Evolutionary conservation across 2,329 filamentous ascomycete species (phyloP).

Genomic region (Aspergillus sp.): DNA sequence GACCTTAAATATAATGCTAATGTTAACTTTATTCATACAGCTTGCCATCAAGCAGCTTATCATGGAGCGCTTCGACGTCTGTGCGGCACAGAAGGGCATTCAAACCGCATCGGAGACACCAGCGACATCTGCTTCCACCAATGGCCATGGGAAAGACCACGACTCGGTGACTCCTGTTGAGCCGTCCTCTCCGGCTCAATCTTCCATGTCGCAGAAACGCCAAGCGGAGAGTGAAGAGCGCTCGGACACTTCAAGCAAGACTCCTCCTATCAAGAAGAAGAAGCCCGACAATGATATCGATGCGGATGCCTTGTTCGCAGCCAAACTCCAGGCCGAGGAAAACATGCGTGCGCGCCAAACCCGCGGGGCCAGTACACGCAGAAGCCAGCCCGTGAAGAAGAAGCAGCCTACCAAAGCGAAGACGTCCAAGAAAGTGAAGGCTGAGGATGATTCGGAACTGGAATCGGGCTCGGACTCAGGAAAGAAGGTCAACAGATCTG

Average conservation of each 20-base stretch:
- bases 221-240: slow-evolving; percentile 45
- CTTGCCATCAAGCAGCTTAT: slow-evolving; percentile 71
- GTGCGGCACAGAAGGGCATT: slow-evolving; percentile 51
- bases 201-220: slow-evolving; percentile 44
- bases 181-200: slow-evolving; percentile 35
- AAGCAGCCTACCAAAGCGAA: slow-evolving; percentile 52
- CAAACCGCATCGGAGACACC: slow-evolving; percentile 34
- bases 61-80: slow-evolving; percentile 71
- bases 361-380: slow-evolving; percentile 67
- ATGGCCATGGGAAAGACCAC: slow-evolving; percentile 36
- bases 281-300: slow-evolving; percentile 66
- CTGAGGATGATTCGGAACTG: slow-evolving; percentile 77
- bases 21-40: slow-evolving; percentile 43
- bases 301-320: slow-evolving; percentile 83
- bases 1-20: slow-evolving; percentile 17
- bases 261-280: slow-evolving; percentile 60
- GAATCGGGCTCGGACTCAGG: slow-evolving; percentile 62
- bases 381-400: slow-evolving; percentile 64
- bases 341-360: slow-evolving; percentile 76
- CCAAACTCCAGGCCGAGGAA: slow-evolving; percentile 87
- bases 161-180: slow-evolving; percentile 29
- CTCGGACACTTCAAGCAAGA: slow-evolving; percentile 40
- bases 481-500: slow-evolving; percentile 72
- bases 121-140: slow-evolving; percentile 22
- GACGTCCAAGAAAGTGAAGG: slow-evolving; percentile 69